Percentiles rank a stretch among this genome's conserved stretches.
Conservation (phyloP, 2,329 filamentous ascomycete species). For the Mycogone perniciosa region DNA sequence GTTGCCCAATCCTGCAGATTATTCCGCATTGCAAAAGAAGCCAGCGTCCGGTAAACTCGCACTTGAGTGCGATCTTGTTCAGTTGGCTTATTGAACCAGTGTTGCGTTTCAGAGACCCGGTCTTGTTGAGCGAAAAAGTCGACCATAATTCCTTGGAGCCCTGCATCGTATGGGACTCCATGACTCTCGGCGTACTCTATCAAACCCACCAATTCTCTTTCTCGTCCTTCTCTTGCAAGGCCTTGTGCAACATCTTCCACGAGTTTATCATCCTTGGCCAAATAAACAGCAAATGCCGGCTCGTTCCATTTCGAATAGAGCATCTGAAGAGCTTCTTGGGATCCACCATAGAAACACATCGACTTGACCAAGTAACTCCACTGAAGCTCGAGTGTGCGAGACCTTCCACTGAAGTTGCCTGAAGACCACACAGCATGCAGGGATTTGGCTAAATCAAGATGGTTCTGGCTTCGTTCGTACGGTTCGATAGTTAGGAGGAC, state of each 20-base stretch:
- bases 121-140: slow-evolving; percentile 55
- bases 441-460: slow-evolving; percentile 41
- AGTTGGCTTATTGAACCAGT: slow-evolving; percentile 59
- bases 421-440: slow-evolving; percentile 32
- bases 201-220: slow-evolving; percentile 51
- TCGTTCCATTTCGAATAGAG: slow-evolving; percentile 30
- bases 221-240: slow-evolving; percentile 53
- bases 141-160: slow-evolving; percentile 50
- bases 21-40: slow-evolving; percentile 51
- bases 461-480: slow-evolving; percentile 37
- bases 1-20: slow-evolving; percentile 57
- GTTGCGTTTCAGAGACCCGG: slow-evolving; percentile 54
- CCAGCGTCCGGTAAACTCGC: slow-evolving; percentile 25
- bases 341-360: slow-evolving; percentile 48
- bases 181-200: slow-evolving; percentile 44
- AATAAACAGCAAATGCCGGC: slow-evolving; percentile 15
- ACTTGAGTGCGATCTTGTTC: slow-evolving; percentile 18
- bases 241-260: slow-evolving; percentile 40
- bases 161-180: slow-evolving; percentile 38
- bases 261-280: slow-evolving; percentile 18
- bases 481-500: slow-evolving; percentile 36
- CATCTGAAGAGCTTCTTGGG: slow-evolving; percentile 45
- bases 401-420: slow-evolving; percentile 17
- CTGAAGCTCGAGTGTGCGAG: slow-evolving; percentile 16
- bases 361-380: slow-evolving; percentile 32